phyloP scores from a whole-genome alignment of 768 basidiomycete genomes.

The Basidioascus undulatus region DNA sequence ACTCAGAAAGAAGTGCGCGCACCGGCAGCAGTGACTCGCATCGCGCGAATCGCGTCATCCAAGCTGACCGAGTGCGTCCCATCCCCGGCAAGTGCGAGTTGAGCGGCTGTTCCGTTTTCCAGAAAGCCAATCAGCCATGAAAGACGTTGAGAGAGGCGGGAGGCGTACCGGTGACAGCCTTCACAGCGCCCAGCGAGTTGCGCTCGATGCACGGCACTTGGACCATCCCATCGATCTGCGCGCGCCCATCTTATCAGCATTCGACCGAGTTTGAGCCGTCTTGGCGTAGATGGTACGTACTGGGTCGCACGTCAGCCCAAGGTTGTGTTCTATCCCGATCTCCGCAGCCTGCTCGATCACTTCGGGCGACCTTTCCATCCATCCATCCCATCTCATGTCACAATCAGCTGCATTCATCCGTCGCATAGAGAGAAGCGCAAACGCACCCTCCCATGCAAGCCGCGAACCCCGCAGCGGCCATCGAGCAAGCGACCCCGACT shows the following conservation, averaged over 20 bases:
- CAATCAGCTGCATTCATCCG: slow-evolving; percentile 1
- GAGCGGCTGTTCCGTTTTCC: slow-evolving; percentile 80
- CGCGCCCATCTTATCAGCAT: too few species aligned
- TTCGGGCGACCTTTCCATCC: slow-evolving; percentile 57
- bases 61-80: slow-evolving; percentile 67
- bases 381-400: slow-evolving; percentile 22
- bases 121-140: slow-evolving; percentile 31
- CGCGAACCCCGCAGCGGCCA: slow-evolving; percentile 83
- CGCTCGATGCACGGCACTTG: slow-evolving; percentile 88
- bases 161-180: slow-evolving; percentile 3
- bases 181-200: slow-evolving; percentile 16
- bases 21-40: slow-evolving; percentile 51
- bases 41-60: slow-evolving; percentile 88
- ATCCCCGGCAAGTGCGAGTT: slow-evolving; percentile 70
- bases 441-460: slow-evolving; percentile 81
- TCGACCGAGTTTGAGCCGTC: background rate
- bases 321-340: slow-evolving; percentile 69
- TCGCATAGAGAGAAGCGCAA: slow-evolving; percentile 9
- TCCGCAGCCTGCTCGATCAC: slow-evolving; percentile 50
- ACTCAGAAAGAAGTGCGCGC: slow-evolving; percentile 9
- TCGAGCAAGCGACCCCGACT: slow-evolving; percentile 91
- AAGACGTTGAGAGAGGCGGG: background rate
- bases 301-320: slow-evolving; percentile 81
- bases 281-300: slow-evolving; percentile 23
- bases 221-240: slow-evolving; percentile 50